A percentile compares a stretch with the other conserved stretches of the same genome.
Evolutionary conservation across 176 grass and related monocot genomes (phyloP).

Genomic region (Musa beccarii): DNA sequence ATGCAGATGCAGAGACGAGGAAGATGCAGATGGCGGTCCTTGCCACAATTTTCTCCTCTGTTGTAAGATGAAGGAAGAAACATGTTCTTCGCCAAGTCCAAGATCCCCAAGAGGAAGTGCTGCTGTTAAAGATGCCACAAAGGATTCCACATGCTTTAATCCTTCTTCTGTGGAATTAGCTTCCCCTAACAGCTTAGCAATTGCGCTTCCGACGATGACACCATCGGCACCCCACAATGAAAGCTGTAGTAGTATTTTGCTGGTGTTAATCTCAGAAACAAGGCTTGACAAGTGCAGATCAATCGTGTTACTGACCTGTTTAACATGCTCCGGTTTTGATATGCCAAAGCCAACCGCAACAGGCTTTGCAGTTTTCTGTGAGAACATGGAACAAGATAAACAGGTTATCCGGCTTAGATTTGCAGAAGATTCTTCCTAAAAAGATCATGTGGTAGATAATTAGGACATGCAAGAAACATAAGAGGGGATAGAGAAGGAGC

Average conservation of each 20-base stretch:
- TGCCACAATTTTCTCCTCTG: no score
- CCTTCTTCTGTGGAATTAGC: not conserved
- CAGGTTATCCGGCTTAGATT: not conserved
- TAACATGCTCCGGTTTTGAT: constrained; percentile 20
- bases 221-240: constrained; percentile 8
- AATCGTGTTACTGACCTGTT: not conserved
- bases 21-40: no score
- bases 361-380: constrained; percentile 6
- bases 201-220: constrained; percentile 10
- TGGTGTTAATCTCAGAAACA: no score
- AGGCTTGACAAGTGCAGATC: not conserved
- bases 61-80: no score
- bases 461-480: not conserved
- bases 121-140: not conserved
- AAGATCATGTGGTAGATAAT: not conserved
- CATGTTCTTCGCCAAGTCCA: not conserved
- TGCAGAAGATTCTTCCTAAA: not conserved
- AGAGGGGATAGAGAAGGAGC: not conserved
- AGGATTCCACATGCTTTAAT: not conserved
- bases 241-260: not conserved
- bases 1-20: no score
- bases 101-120: not conserved
- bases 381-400: not conserved
- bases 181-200: not conserved
- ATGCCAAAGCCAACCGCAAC: constrained; percentile 23